Conservation (phyloP, 2,329 filamentous ascomycete genomes). For the Alternaria burnsii region DNA sequence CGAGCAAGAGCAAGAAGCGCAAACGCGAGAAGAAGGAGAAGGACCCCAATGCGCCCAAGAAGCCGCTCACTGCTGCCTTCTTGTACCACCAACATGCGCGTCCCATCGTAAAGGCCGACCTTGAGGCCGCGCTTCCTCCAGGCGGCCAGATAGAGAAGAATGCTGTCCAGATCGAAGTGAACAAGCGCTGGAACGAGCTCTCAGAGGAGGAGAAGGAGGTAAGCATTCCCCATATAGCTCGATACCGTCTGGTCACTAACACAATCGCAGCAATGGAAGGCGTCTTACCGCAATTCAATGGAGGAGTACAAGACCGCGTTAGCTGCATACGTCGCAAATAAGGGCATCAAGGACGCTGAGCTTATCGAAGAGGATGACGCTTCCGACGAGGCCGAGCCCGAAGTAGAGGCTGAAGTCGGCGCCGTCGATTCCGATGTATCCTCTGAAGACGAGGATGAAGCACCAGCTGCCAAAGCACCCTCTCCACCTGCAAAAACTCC, state of each 20-base stretch:
- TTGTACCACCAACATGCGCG: conserved; percentile 91
- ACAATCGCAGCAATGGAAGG: conserved; percentile 45
- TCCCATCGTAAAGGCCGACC: conserved; percentile 78
- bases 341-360: conserved; percentile 51
- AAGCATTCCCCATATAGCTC: conserved; percentile 32
- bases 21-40: conserved; percentile 80
- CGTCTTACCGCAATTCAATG: conserved; percentile 63
- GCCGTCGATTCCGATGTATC: conserved; percentile 54
- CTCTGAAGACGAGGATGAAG: conserved; percentile 44
- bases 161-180: conserved; percentile 87
- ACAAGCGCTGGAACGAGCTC: conserved; percentile 85
- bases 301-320: conserved; percentile 65
- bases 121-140: conserved; percentile 57
- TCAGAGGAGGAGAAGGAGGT: conserved; percentile 74
- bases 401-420: conserved; percentile 45
- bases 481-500: conserved; percentile 49
- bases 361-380: conserved; percentile 52
- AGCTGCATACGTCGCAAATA: conserved; percentile 63
- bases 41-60: conserved; percentile 94
- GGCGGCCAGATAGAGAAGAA: conserved; percentile 80
- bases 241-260: background rate
- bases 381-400: conserved; percentile 32
- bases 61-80: conserved; percentile 93
- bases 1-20: conserved; percentile 65
- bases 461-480: conserved; percentile 43